A percentile compares a stretch with the other conserved stretches of the same genome.
Evolutionary conservation across 306 rosid genomes (phyloP).

Genomic region (Trifolium subterraneum): DNA sequence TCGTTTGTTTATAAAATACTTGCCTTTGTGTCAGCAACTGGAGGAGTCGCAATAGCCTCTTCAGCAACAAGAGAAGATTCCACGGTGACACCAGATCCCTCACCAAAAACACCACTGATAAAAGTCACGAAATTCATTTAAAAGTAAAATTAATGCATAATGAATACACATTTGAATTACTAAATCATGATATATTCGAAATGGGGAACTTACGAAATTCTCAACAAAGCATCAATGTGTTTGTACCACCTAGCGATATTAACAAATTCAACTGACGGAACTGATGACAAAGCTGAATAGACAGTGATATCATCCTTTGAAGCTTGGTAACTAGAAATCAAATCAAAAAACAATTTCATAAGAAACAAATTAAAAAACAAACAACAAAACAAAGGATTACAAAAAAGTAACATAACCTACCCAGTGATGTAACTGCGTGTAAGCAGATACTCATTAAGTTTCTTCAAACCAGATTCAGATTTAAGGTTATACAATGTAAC

Average conservation of each 20-base stretch:
- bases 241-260: constrained; percentile 84
- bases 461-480: constrained; percentile 76
- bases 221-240: constrained; percentile 80
- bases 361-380: not conserved
- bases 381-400: not conserved
- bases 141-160: not conserved
- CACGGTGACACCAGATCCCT: constrained; percentile 78
- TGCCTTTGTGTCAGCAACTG: constrained; percentile 73
- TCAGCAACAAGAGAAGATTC: constrained; percentile 55
- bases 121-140: not conserved
- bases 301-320: constrained; percentile 90
- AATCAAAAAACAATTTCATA: not conserved
- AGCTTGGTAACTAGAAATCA: constrained; percentile 65
- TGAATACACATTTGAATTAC: not conserved
- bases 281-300: constrained; percentile 58
- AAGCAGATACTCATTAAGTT: constrained; percentile 79
- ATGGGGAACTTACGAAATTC: constrained; percentile 76
- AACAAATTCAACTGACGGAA: constrained; percentile 63
- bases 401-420: constrained; percentile 33
- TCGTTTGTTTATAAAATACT: constrained; percentile 14
- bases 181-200: too few relatives aligned
- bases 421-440: constrained; percentile 92
- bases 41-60: constrained; percentile 86
- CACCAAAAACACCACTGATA: constrained; percentile 81
- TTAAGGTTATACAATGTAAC: constrained; percentile 56